Conservation (phyloP, 2,329 filamentous ascomycete species). For the Phaeosphaeriaceae sp. region DNA sequence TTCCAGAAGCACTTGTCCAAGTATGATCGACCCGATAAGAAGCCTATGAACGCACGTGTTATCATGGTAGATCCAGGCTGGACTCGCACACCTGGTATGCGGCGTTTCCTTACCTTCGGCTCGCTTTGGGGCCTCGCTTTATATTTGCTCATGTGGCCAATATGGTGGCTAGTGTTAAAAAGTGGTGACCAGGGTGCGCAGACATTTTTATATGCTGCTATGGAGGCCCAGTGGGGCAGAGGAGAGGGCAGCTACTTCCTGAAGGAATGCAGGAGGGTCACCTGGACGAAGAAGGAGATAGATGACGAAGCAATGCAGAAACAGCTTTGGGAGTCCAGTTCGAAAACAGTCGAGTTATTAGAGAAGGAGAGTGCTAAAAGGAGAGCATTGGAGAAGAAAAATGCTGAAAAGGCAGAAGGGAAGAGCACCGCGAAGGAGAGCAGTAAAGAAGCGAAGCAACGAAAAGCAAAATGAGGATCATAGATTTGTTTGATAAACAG, state of each 20-base stretch:
- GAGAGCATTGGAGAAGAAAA: slow-evolving; percentile 64
- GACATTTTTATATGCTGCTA: slow-evolving; percentile 81
- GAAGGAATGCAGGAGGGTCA: slow-evolving; percentile 85
- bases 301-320: slow-evolving; percentile 80
- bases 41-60: slow-evolving; percentile 82
- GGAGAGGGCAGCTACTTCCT: slow-evolving; percentile 74
- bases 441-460: slow-evolving; percentile 31
- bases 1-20: slow-evolving; percentile 91
- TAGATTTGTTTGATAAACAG: no score
- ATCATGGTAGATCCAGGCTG: slow-evolving; percentile 87
- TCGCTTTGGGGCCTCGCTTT: slow-evolving; percentile 78
- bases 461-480: slow-evolving; percentile 20
- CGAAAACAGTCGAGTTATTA: slow-evolving; percentile 75
- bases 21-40: slow-evolving; percentile 82
- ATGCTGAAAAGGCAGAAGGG: slow-evolving; percentile 42
- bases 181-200: slow-evolving; percentile 83
- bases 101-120: slow-evolving; percentile 85
- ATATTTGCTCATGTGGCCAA: slow-evolving; percentile 78
- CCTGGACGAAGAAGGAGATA: slow-evolving; percentile 74
- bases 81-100: slow-evolving; percentile 83
- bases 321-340: slow-evolving; percentile 87
- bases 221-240: slow-evolving; percentile 75
- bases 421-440: slow-evolving; percentile 26
- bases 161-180: slow-evolving; percentile 90
- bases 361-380: slow-evolving; percentile 79